A percentile compares a stretch with the other conserved stretches of the same genome.
Evolutionary conservation across 805 yeast genomes (phyloP).

Genomic region (Candida ascalaphidarum): DNA sequence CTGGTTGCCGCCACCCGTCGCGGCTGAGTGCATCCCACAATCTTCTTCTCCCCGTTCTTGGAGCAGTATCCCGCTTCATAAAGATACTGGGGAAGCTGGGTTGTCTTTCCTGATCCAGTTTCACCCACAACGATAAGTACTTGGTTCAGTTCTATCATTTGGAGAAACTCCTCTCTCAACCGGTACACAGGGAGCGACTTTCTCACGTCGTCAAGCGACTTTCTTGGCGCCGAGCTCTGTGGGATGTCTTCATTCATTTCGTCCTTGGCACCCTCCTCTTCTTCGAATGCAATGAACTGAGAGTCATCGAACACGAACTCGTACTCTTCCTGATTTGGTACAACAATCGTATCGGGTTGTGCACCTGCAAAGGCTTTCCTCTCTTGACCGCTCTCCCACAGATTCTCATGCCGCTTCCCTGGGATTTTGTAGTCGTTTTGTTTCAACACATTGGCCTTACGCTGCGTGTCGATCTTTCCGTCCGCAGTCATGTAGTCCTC

Average conservation of each 20-base stretch:
- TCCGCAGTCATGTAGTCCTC: slow-evolving; percentile 45
- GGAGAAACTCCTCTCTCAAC: slow-evolving; percentile 51
- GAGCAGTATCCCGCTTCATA: slow-evolving; percentile 73
- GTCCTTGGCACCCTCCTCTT: slow-evolving; percentile 21
- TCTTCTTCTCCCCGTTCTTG: slow-evolving; percentile 21
- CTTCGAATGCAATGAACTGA: slow-evolving; percentile 49
- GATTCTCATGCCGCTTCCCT: slow-evolving; percentile 14
- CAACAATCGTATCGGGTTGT: slow-evolving; percentile 28
- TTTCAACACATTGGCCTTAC: slow-evolving; percentile 37
- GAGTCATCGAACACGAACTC: slow-evolving; percentile 71
- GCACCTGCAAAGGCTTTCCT: slow-evolving; percentile 25
- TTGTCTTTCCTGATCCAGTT: slow-evolving; percentile 92
- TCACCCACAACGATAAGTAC: slow-evolving; percentile 74
- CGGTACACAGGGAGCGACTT: slow-evolving; percentile 69
- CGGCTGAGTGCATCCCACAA: slow-evolving; percentile 86
- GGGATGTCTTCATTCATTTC: too few relatives aligned
- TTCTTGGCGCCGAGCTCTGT: too few relatives aligned
- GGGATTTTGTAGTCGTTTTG: slow-evolving; percentile 6
- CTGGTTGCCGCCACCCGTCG: slow-evolving; percentile 91
- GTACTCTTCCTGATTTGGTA: slow-evolving; percentile 40
- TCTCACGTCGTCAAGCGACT: slow-evolving; percentile 35
- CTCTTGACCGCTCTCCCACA: slow-evolving; percentile 51
- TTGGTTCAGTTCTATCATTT: slow-evolving; percentile 54
- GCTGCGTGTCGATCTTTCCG: slow-evolving; percentile 44
- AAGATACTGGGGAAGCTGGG: slow-evolving; percentile 84